Percentiles rank a stretch among this genome's conserved stretches.
These are phyloP conservation scores for Calonectria pteridis DNA, from an alignment of 2,329 filamentous ascomycete genomes.

Conservation along the genomic window DNA sequence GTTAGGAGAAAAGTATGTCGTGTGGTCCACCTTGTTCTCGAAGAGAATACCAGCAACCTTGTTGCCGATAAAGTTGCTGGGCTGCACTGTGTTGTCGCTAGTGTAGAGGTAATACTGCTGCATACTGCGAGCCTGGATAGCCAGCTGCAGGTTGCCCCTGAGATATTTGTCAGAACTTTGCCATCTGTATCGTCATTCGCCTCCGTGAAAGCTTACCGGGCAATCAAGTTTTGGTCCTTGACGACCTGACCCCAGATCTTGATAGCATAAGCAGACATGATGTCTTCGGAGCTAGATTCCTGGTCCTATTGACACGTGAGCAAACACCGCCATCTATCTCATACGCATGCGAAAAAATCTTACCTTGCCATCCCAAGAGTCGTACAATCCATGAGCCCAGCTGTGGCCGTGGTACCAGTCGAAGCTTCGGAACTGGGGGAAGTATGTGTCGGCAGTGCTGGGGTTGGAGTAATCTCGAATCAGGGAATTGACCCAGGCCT, in stretches of 20 bases:
- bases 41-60: constrained; percentile 81
- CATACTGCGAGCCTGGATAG: constrained; percentile 79
- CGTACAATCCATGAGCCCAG: constrained; percentile 87
- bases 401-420: constrained; percentile 97
- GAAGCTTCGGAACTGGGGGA: constrained; percentile 86
- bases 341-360: neutral
- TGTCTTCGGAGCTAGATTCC: constrained; percentile 92
- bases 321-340: neutral
- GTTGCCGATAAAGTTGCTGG: constrained; percentile 83
- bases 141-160: constrained; percentile 84
- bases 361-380: constrained; percentile 78
- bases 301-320: constrained; percentile 62
- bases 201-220: constrained; percentile 61
- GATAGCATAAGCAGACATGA: constrained; percentile 86
- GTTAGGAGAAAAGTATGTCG: constrained; percentile 85
- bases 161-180: constrained; percentile 16
- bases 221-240: constrained; percentile 84
- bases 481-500: constrained; percentile 84
- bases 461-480: constrained; percentile 88
- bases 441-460: constrained; percentile 75
- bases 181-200: neutral
- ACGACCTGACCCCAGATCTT: constrained; percentile 93
- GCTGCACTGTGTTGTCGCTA: constrained; percentile 76
- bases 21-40: constrained; percentile 95
- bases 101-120: constrained; percentile 87